Evolutionary conservation across 805 yeast genomes (phyloP), one percentile per base, ranked within the genome.

Genomic region (Myxozyma monticola): DNA sequence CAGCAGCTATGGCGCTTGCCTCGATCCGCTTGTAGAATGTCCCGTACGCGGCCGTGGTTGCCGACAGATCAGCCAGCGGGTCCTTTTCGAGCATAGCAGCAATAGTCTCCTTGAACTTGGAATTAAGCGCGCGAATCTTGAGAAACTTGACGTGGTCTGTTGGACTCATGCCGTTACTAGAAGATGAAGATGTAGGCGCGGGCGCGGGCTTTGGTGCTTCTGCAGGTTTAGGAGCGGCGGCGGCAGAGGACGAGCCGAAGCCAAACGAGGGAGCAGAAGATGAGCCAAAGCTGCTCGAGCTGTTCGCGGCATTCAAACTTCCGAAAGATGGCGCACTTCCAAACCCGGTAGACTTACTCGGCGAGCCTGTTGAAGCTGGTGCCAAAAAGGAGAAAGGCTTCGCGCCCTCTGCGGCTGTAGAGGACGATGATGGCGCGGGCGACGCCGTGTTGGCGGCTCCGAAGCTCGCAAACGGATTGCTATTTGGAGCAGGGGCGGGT

Each of bases 121-220:
- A 51, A 25, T 60, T 60, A 9, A 60, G 42, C 5, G 63, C 61
- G 14, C 63, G 47, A 21, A 60, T 33, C 29, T 60, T 57, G 26
- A 60, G 37, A 25, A 48, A 54, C 34, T 57, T 57, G 18, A 45
- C 51, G 28, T 37, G 59, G 25, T 59, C 62, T 4, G 59, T 34
- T 1, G 37, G 14, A 15, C 42, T 37, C 9, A 42, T 10, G 17
- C 34, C 14, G 22, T 25, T 25, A 6, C 24, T 21, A 5, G 44
- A 35, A 7, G 40, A 45, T 5, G 42, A 7, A 17, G 51, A n/a
- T 0, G 47, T 9, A 22, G 44, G 24, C 22, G 42, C 39, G 9
- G 34, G 33, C 12, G 49, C 37, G 14, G 39, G 24, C 9, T 40
- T 26, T 0, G 48, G 29, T 17, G 43, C 28, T 22, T 47, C 22